Evolutionary conservation across 306 rosid genomes (phyloP).

Genomic region (Vachellia pachyceras): DNA sequence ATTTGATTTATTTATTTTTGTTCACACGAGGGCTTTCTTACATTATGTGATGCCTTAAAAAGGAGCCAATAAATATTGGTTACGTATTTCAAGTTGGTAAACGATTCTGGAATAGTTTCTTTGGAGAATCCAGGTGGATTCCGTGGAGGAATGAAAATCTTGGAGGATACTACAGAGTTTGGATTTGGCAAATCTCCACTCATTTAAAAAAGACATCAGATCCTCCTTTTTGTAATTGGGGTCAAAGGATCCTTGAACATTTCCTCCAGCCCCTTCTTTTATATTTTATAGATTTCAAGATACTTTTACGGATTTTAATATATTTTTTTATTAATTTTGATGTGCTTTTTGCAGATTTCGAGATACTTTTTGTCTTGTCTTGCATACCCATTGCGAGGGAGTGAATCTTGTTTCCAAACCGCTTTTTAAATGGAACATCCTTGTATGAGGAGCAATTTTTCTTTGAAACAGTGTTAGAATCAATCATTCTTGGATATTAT

Average conservation of each 20-base stretch:
- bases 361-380: too few species aligned
- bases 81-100: not conserved
- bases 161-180: not conserved
- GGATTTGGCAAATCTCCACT: slow-evolving; percentile 9
- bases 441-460: too few species aligned
- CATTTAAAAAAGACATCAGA: not conserved
- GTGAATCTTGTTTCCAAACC: not conserved
- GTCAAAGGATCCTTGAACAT: not conserved
- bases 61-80: not conserved
- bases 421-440: too few species aligned
- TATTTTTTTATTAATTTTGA: too few species aligned
- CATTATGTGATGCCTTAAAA: not conserved
- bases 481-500: too few species aligned
- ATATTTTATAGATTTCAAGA: too few species aligned
- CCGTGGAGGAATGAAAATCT: slow-evolving; percentile 23
- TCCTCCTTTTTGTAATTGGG: not conserved
- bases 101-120: not conserved
- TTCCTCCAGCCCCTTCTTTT: not conserved
- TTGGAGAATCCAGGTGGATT: slow-evolving; percentile 2
- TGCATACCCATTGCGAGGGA: too few species aligned
- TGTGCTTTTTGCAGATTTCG: too few species aligned
- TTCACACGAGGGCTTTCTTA: not conserved
- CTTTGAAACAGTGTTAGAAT: too few species aligned
- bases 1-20: not conserved
- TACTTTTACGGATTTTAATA: too few species aligned